These are phyloP conservation scores for Colletotrichum sp. DNA, from an alignment of 2,329 filamentous ascomycete genomes.

Conservation along the genomic window DNA sequence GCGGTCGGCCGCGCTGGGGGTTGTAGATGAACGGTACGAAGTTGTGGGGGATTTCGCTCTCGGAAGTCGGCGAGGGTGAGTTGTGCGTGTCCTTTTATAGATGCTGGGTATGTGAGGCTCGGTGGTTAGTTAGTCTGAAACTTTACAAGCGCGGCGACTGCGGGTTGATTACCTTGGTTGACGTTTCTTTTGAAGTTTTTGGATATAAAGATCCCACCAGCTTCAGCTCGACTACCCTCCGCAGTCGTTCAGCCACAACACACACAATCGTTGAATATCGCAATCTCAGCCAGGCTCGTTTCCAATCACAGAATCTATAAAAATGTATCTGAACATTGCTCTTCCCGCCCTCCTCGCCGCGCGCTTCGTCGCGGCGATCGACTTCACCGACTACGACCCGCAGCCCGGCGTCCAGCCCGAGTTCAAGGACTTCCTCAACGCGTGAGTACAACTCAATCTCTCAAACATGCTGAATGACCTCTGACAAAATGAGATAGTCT, in stretches of 20 bases:
- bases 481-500: not conserved
- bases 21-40: no score
- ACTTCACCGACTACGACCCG: slow-evolving; percentile 1
- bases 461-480: not conserved
- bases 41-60: not conserved
- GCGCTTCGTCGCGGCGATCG: not conserved
- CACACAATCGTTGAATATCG: not conserved
- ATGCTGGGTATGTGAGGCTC: not conserved
- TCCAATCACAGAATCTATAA: not conserved
- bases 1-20: not conserved
- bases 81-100: not conserved
- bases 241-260: not conserved
- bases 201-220: not conserved
- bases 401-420: slow-evolving; percentile 2
- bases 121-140: not conserved
- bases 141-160: not conserved
- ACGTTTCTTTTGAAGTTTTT: not conserved
- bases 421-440: slow-evolving; percentile 3
- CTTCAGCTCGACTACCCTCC: not conserved
- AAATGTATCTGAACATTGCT: not conserved
- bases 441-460: not conserved
- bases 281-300: not conserved
- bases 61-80: not conserved
- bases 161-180: no score
- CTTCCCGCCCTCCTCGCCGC: not conserved